Conservation (phyloP, 768 basidiomycete genomes). For the Phlebiopsis gigantea region DNA sequence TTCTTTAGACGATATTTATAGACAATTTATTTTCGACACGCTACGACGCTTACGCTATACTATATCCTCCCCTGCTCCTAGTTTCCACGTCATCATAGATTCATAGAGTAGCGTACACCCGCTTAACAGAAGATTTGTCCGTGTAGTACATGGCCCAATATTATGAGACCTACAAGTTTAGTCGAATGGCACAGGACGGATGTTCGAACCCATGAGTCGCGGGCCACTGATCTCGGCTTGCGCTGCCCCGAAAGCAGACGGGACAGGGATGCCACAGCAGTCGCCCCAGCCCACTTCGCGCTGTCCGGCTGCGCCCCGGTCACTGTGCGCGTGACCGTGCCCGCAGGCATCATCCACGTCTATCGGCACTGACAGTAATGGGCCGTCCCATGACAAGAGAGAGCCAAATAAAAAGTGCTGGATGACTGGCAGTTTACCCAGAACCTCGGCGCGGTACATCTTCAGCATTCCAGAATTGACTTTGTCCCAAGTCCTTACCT, state of each 20-base stretch:
- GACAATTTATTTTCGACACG: background rate
- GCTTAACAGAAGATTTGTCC: background rate
- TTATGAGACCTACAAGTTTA: conserved; percentile 23
- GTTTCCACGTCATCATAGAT: background rate
- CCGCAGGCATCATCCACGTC: conserved; percentile 29
- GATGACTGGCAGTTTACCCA: conserved; percentile 91
- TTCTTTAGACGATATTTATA: background rate
- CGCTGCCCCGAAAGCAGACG: conserved; percentile 76
- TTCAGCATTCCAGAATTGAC: conserved; percentile 96
- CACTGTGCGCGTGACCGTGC: conserved; percentile 40
- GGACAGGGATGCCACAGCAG: conserved; percentile 88
- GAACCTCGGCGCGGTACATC: conserved; percentile 95
- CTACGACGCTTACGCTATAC: background rate
- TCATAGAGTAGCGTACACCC: background rate
- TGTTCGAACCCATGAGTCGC: conserved; percentile 52
- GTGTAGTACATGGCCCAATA: background rate
- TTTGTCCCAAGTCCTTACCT: conserved; percentile 93
- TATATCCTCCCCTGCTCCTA: background rate
- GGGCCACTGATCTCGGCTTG: conserved; percentile 39
- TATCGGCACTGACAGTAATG: conserved; percentile 33
- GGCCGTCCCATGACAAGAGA: conserved; percentile 65
- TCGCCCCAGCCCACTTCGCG: conserved; percentile 73
- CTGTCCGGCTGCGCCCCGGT: conserved; percentile 42
- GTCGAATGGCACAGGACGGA: conserved; percentile 79
- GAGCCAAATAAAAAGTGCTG: conserved; percentile 96